phyloP scores from a whole-genome alignment of 176 grass and related monocot species.

The Tillandsia fasciculata region DNA sequence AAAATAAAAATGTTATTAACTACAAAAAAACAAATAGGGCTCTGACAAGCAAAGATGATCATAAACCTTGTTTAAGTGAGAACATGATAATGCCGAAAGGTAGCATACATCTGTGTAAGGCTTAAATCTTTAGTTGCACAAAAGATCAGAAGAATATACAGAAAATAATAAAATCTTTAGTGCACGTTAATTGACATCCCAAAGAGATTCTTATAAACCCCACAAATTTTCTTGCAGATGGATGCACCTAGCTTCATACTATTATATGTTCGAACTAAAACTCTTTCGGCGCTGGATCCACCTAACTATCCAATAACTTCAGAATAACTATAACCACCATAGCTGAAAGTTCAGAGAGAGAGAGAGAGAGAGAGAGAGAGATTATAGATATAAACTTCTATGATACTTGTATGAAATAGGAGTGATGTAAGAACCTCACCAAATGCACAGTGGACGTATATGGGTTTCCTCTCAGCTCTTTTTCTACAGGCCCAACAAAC shows the following conservation, averaged over 20 bases:
- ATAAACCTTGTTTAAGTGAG: neutral
- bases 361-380: too few relatives aligned
- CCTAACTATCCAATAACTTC: too few relatives aligned
- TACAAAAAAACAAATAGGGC: neutral
- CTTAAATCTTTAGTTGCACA: too few relatives aligned
- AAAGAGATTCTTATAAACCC: neutral
- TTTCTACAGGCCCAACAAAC: conserved; percentile 63
- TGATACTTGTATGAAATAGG: neutral
- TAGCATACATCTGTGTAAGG: too few relatives aligned
- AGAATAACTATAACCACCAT: neutral
- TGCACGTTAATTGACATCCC: neutral
- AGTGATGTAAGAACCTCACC: conserved; percentile 33
- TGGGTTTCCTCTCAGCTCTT: conserved; percentile 44
- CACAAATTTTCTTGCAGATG: neutral
- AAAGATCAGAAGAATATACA: neutral
- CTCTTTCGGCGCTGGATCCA: too few relatives aligned
- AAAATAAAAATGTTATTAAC: neutral
- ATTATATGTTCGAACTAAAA: neutral
- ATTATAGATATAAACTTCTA: neutral
- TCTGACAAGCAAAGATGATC: neutral
- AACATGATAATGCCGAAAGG: neutral
- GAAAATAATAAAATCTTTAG: neutral
- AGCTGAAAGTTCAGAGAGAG: neutral
- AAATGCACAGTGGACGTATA: conserved; percentile 88
- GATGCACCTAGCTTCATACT: neutral